phyloP scores from a whole-genome alignment of 176 grass and related monocot species.

The Triticum timopheevii region DNA sequence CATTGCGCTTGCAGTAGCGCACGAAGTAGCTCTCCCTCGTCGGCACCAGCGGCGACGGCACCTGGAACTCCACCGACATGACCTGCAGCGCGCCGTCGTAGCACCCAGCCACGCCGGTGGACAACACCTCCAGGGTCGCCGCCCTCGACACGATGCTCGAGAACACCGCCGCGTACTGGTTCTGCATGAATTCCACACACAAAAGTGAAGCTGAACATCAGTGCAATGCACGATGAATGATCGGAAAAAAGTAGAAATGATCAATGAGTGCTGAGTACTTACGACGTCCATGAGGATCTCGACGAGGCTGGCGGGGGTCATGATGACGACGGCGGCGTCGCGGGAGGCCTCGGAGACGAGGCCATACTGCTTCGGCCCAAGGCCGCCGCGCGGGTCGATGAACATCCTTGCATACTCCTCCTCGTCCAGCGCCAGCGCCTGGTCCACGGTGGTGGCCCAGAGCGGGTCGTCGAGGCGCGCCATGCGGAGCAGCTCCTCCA shows the following conservation, averaged over 20 bases:
- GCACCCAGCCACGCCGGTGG: conserved; percentile 85
- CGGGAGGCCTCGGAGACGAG: conserved; percentile 78
- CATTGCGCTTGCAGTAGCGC: conserved; percentile 94
- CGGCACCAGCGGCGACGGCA: conserved; percentile 87
- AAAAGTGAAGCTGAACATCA: neutral
- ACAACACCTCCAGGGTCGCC: conserved; percentile 72
- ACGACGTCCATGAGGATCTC: conserved; percentile 99
- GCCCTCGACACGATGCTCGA: conserved; percentile 88
- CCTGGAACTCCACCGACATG: conserved; percentile 99
- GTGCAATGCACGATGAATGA: neutral
- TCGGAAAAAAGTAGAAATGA: neutral
- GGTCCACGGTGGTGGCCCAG: conserved; percentile 40
- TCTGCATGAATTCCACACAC: conserved; percentile 24
- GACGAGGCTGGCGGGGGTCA: conserved; percentile 92
- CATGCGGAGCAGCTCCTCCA: conserved; percentile 94
- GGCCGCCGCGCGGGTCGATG: conserved; percentile 33
- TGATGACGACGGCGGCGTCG: conserved; percentile 80
- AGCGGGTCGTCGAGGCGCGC: conserved; percentile 72
- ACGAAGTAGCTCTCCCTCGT: conserved; percentile 87
- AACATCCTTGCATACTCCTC: conserved; percentile 79
- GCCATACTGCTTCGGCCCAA: conserved; percentile 69
- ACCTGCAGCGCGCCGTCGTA: conserved; percentile 97
- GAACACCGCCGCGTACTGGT: conserved; percentile 82
- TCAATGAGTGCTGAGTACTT: neutral
- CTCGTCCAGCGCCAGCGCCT: conserved; percentile 55